Base-by-base conservation (phyloP, 2,329 filamentous ascomycete genomes). In the Botryotinia calthae region DNA sequence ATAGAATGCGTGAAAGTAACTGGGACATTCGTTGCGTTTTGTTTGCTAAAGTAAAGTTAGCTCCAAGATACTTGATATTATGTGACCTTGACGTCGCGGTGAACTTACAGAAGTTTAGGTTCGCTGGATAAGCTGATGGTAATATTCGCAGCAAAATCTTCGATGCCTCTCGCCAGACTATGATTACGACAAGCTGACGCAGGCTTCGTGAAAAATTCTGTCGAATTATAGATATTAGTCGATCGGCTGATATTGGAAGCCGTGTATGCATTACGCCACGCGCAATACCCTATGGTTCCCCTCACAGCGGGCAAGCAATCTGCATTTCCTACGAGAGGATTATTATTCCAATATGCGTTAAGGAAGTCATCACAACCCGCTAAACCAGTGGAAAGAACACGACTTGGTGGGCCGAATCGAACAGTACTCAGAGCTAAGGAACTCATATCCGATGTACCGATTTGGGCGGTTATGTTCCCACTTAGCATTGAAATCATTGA, bases 61-160 rank as follows among this genome's bases (percentile, higher is more conserved):
- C 2, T n/a, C 25, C 0, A 9, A 14, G 22, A 51, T 2, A 6
- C 4, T 51, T n/a, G 10, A 51, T 51, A 0, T 1, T 51, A 9
- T 5, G 46, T 51, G 4, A n/a, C 25, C 25, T n/a, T n/a, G 48
- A 51, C 4, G 48, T 25, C 25, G 48, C 25, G 22, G 48, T 12
- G 25, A 51, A 14, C 22, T 51, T 51, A 51, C 48, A 51, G 48
- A 14, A 51, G 10, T 51, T n/a, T 51, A 10, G 22, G 48, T 6
- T 51, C 48, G 22, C 10, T 51, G 48, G n/a, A 51, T 51, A n/a
- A n/a, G 48, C 48, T 51, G 48, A 51, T 51, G 48, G 25, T 51
- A 14, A n/a, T 51, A 51, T n/a, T 51, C 22, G 48, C 22, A 12
- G 48, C 48, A 22, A 51, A 51, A 51, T n/a, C 48, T 51, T 51